Conservation (phyloP, 2,329 filamentous ascomycete species). For the Cercospora sp. region DNA sequence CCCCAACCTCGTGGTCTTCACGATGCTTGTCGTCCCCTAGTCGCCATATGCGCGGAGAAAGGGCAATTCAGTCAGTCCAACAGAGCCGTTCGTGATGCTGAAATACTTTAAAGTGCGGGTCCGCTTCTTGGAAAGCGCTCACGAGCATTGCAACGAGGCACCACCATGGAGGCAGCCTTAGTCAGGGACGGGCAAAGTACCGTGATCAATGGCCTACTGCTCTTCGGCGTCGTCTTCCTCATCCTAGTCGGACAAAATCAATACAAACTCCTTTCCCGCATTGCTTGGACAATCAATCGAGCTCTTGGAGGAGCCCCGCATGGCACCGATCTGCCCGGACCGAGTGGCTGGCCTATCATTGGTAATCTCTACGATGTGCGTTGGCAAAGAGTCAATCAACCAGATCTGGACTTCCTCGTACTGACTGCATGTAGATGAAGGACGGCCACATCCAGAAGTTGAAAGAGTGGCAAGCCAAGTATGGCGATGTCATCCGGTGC, state of each 20-base stretch:
- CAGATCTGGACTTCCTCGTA: background rate
- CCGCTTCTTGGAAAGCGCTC: background rate
- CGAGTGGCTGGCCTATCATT: background rate
- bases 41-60: background rate
- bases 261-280: background rate
- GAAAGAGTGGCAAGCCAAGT: background rate
- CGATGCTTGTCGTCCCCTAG: background rate
- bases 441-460: background rate
- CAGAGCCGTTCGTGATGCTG: background rate
- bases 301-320: slow-evolving; percentile 1
- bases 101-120: background rate
- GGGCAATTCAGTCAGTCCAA: background rate
- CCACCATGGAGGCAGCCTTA: background rate
- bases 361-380: background rate
- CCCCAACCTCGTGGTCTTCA: background rate
- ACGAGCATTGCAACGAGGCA: background rate
- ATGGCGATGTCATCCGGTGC: slow-evolving; percentile 2
- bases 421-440: background rate
- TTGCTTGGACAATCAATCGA: background rate
- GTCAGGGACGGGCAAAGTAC: background rate
- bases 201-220: background rate
- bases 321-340: background rate
- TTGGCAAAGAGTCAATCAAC: background rate
- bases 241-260: background rate
- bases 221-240: background rate